phyloP scores from a whole-genome alignment of 192 early-diverging fungal species.

The Gryganskiella cystojenkinii region DNA sequence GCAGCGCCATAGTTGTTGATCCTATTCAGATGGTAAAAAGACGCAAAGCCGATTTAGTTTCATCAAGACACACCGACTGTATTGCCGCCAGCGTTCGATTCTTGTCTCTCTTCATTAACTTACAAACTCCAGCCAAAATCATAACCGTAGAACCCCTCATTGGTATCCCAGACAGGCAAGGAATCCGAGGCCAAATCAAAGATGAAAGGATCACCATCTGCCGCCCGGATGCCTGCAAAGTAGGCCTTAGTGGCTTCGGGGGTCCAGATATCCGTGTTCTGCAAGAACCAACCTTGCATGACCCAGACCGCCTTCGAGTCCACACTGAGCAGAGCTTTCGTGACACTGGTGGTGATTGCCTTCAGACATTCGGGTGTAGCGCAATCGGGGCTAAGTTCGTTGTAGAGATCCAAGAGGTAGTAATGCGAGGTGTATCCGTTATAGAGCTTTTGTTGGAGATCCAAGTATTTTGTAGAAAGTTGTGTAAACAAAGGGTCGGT shows the following conservation, averaged over 20 bases:
- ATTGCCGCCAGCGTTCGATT: not conserved
- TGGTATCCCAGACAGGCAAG: slow-evolving; percentile 10
- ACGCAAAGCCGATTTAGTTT: not conserved
- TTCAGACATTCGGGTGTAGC: slow-evolving; percentile 23
- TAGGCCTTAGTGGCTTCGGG: slow-evolving; percentile 21
- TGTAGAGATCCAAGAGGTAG: slow-evolving; percentile 46
- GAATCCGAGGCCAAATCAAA: slow-evolving; percentile 30
- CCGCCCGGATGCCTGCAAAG: slow-evolving; percentile 26
- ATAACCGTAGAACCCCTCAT: slow-evolving; percentile 35
- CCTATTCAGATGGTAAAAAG: not conserved
- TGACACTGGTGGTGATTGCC: slow-evolving; percentile 19
- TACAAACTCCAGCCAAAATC: slow-evolving; percentile 44
- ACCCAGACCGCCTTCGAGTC: slow-evolving; percentile 39
- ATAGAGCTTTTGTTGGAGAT: slow-evolving; percentile 30
- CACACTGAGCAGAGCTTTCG: slow-evolving; percentile 19
- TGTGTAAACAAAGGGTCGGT: slow-evolving; percentile 32
- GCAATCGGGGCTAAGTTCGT: slow-evolving; percentile 37
- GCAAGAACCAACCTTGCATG: slow-evolving; percentile 50
- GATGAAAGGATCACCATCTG: slow-evolving; percentile 21
- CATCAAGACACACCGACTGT: not conserved
- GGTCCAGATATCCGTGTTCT: slow-evolving; percentile 18
- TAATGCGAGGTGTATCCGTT: slow-evolving; percentile 20
- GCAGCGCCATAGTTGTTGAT: slow-evolving; percentile 44
- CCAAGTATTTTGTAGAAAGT: slow-evolving; percentile 16
- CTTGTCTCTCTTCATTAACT: not conserved